Evolutionary conservation across 1,284 basidiomycete species (phyloP), one percentile per base, ranked within the genome.

Genomic region (Mycosarcoma maydis): DNA sequence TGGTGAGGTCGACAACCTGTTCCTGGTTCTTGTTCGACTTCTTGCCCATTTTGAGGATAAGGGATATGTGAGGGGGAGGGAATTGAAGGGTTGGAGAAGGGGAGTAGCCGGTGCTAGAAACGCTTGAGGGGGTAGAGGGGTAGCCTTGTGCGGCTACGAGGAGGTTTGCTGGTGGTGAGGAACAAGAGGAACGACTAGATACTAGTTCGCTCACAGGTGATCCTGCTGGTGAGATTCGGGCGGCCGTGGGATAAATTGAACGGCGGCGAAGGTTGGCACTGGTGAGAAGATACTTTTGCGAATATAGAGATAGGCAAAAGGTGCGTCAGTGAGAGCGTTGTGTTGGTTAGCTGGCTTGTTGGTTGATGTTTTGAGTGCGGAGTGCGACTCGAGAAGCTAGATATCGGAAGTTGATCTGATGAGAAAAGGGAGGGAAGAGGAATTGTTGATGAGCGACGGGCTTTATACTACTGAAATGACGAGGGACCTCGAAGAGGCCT

Each of bases 1-100:
- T 30, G 57, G 47, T 52, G 48, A 72, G 33, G 53, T 62, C 68
- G 62, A 60, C 55, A 22, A 46, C 54, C 60, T 74, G 64, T 53
- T 70, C 61, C 50, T 70, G 58, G 54, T 68, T 57, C 52, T 74
- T 70, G 48, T 71, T 67, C 33, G 71, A 55, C 50, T 74, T 72
- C 64, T 74, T 74, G 51, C 72, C 72, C 72, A 74, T 74, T 44
- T 68, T 72, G 59, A 34, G 40, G 41, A 22, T 26, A 30, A 30
- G 22, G 22, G 20, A 47, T 61, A 58, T 43, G 32, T 32, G 44
- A 39, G 36, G 36, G 8, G 36, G 13, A 20, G 36, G 36, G 51
- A 27, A 6, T 36, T 33, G 30, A 30, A 26, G 36, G 34, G 41
- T 48, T 34, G 39, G 7, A 38, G 37, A 33, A 17, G 38, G 51